These are phyloP conservation scores for Solanum arcanum DNA, from an alignment of 257 asterid genomes.

Conservation along the genomic window DNA sequence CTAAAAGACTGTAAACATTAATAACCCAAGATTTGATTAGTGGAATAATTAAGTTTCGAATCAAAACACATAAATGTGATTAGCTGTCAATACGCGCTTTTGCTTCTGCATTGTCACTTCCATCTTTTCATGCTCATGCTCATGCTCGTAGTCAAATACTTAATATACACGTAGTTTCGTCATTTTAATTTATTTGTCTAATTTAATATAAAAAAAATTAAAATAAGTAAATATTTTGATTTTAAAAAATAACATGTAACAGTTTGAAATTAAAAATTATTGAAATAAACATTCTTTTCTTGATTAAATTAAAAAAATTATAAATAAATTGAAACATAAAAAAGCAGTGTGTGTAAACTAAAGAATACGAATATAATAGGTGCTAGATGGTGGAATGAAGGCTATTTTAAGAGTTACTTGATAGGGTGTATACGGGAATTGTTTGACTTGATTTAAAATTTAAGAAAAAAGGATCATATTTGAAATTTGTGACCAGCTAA, in stretches of 20 bases:
- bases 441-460: too few species aligned
- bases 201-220: too few species aligned
- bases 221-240: too few species aligned
- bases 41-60: slow-evolving; percentile 2
- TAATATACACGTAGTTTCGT: accelerated
- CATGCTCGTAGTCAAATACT: neutral
- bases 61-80: slow-evolving; percentile 35
- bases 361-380: neutral
- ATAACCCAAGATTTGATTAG: slow-evolving; percentile 3
- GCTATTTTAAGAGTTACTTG: neutral
- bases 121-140: neutral
- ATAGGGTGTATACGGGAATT: too few species aligned
- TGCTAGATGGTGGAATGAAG: neutral
- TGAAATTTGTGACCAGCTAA: neutral
- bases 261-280: too few species aligned
- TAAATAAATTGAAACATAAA: too few species aligned
- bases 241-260: too few species aligned
- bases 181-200: too few species aligned
- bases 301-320: too few species aligned
- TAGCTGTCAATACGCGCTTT: slow-evolving; percentile 65
- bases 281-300: too few species aligned
- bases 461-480: too few species aligned
- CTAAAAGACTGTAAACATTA: neutral
- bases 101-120: slow-evolving; percentile 8
- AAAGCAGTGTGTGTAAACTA: too few species aligned